A percentile compares a stretch with the other conserved stretches of the same genome.
Evolutionary conservation across 2,329 filamentous ascomycete genomes (phyloP).

Genomic region (Talaromyces funiculosus): DNA sequence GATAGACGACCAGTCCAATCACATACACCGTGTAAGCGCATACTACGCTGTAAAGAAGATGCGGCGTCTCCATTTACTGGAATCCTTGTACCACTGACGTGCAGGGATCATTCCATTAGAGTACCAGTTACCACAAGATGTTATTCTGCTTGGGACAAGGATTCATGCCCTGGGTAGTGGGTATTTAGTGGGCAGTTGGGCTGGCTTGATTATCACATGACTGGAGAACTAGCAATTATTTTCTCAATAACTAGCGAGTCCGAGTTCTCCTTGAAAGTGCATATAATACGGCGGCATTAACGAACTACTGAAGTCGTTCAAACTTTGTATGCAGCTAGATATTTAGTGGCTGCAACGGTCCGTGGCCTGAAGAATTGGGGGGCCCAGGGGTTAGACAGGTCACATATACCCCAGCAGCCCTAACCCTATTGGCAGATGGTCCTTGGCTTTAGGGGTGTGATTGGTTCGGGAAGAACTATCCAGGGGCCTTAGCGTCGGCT

Average conservation of each 20-base stretch:
- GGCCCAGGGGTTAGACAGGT: neutral
- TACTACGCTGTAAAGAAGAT: neutral
- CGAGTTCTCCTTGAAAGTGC: neutral
- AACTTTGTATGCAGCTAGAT: neutral
- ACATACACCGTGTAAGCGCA: neutral
- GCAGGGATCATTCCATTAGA: neutral
- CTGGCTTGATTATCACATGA: neutral
- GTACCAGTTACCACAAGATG: neutral
- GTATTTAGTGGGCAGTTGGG: neutral
- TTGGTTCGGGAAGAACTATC: neutral
- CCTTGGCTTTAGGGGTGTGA: too few species aligned
- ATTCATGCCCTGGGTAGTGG: too few species aligned
- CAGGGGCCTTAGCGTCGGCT: neutral
- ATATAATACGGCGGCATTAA: neutral
- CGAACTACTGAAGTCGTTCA: neutral
- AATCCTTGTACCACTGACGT: neutral
- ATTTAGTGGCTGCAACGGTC: neutral
- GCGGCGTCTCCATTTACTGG: neutral
- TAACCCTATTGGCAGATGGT: too few species aligned
- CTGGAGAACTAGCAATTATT: neutral
- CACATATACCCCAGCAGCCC: neutral
- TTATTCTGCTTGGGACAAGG: neutral
- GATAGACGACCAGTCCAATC: constrained; percentile 17
- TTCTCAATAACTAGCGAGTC: neutral
- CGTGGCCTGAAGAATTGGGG: neutral